phyloP scores from a whole-genome alignment of 2,329 filamentous ascomycete species.

The Graphilbum fragrans region DNA sequence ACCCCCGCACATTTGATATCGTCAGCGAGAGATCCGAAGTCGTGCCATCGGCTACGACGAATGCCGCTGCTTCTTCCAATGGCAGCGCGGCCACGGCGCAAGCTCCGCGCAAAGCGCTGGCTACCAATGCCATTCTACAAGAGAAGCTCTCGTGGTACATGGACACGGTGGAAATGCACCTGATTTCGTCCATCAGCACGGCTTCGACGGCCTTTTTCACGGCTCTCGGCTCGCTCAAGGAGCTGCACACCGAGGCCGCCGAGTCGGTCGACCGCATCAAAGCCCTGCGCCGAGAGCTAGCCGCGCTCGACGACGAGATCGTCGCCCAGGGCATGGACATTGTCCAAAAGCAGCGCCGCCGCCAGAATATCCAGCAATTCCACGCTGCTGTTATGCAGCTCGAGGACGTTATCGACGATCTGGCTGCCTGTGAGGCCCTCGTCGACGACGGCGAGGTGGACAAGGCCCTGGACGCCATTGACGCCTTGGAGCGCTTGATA shows the following conservation, averaged over 20 bases:
- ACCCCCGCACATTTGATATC: conserved; percentile 89
- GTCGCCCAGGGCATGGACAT: conserved; percentile 76
- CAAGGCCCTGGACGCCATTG: conserved; percentile 64
- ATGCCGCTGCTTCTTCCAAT: conserved; percentile 12
- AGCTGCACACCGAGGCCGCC: conserved; percentile 83
- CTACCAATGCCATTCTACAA: conserved; percentile 92
- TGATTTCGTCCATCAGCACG: conserved; percentile 91
- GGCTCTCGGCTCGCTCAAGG: conserved; percentile 77
- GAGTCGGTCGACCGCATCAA: conserved; percentile 85
- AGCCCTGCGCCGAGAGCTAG: conserved; percentile 63
- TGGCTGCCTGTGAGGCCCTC: conserved; percentile 64
- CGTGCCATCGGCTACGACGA: conserved; percentile 47
- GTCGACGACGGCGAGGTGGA: conserved; percentile 80
- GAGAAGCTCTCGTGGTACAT: conserved; percentile 99
- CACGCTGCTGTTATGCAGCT: conserved; percentile 76
- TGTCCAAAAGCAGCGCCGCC: conserved; percentile 66
- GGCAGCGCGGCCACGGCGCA: conserved; percentile 30
- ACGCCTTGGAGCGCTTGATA: conserved; percentile 67
- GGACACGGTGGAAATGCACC: conserved; percentile 95
- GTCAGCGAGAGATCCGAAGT: conserved; percentile 95
- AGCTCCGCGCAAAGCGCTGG: conserved; percentile 70
- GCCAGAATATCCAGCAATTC: conserved; percentile 75
- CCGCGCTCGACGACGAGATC: conserved; percentile 74
- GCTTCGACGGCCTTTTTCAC: conserved; percentile 96
- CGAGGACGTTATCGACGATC: conserved; percentile 61